Percentiles rank a stretch among this genome's conserved stretches.
Evolutionary conservation across 345 rosid species (phyloP).

Genomic region (Syzygium aromaticum): DNA sequence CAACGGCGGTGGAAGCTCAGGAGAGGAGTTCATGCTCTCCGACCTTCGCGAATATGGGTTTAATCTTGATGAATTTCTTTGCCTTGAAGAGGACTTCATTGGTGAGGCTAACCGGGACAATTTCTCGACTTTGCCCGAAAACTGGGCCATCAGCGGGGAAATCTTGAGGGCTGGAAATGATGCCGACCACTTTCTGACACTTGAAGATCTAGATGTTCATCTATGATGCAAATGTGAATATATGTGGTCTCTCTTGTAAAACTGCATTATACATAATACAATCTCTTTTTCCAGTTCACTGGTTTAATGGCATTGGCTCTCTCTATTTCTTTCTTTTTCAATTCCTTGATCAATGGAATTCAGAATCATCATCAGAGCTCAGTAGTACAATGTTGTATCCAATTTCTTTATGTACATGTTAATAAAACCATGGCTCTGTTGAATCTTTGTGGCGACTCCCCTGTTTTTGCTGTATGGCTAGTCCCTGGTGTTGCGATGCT

Average conservation of each 20-base stretch:
- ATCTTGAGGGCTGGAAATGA: neutral
- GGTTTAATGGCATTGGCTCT: neutral
- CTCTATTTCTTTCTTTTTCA: neutral
- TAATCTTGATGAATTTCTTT: neutral
- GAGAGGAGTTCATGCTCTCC: neutral
- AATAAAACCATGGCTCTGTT: too few relatives aligned
- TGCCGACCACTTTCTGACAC: neutral
- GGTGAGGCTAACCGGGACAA: neutral
- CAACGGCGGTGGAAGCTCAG: neutral
- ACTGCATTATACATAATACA: neutral
- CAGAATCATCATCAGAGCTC: neutral
- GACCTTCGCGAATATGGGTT: neutral
- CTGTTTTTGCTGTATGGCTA: neutral
- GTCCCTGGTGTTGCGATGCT: too few relatives aligned
- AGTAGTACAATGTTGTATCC: neutral
- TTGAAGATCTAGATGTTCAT: neutral
- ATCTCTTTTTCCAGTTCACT: neutral
- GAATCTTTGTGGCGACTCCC: too few relatives aligned
- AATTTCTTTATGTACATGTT: neutral
- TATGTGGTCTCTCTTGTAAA: too few relatives aligned
- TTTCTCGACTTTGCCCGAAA: neutral
- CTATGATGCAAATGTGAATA: too few relatives aligned
- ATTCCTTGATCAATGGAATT: neutral
- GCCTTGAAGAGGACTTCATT: neutral
- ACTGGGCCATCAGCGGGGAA: neutral